A percentile compares a stretch with the other conserved stretches of the same genome.
Conservation (phyloP, 2,329 filamentous ascomycete genomes). For the Aspergillus pseudoterreus region DNA sequence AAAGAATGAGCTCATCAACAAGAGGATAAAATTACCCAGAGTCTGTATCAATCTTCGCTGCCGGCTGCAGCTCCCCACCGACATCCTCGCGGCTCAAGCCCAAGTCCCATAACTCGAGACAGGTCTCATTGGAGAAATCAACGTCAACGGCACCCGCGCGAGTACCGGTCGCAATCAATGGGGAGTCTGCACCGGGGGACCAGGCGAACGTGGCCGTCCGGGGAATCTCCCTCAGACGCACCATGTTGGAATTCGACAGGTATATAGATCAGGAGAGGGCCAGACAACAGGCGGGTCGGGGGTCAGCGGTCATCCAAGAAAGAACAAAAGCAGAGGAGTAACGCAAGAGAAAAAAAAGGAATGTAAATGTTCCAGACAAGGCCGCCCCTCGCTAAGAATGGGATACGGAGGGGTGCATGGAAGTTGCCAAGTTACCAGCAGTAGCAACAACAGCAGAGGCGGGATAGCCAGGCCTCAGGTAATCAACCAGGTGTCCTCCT, state of each 20-base stretch:
- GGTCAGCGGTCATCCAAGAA: conserved; percentile 16
- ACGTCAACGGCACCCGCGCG: conserved; percentile 92
- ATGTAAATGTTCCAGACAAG: conserved; percentile 11
- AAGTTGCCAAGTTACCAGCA: conserved; percentile 12
- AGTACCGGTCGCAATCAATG: conserved; percentile 87
- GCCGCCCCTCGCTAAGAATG: conserved; percentile 28
- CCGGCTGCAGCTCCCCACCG: conserved; percentile 77
- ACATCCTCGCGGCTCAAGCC: conserved; percentile 72
- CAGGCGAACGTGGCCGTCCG: conserved; percentile 96
- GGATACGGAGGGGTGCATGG: conserved; percentile 24
- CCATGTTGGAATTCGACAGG: conserved; percentile 59
- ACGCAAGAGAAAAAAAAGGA: conserved; percentile 10
- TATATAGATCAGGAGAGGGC: conserved; percentile 20
- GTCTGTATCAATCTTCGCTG: conserved; percentile 79
- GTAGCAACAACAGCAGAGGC: conserved; percentile 20
- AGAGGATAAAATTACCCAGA: conserved; percentile 62
- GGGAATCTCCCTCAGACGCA: conserved; percentile 92
- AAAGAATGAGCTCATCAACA: background rate
- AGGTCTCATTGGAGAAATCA: conserved; percentile 96
- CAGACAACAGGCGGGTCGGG: conserved; percentile 10
- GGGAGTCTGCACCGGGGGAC: conserved; percentile 76
- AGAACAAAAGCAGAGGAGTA: conserved; percentile 10
- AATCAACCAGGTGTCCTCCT: conserved; percentile 42
- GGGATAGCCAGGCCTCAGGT: conserved; percentile 7
- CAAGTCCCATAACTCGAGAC: conserved; percentile 94